These are phyloP conservation scores for Yarrowia osloensis DNA, from an alignment of 805 yeast genomes.

Conservation along the genomic window DNA sequence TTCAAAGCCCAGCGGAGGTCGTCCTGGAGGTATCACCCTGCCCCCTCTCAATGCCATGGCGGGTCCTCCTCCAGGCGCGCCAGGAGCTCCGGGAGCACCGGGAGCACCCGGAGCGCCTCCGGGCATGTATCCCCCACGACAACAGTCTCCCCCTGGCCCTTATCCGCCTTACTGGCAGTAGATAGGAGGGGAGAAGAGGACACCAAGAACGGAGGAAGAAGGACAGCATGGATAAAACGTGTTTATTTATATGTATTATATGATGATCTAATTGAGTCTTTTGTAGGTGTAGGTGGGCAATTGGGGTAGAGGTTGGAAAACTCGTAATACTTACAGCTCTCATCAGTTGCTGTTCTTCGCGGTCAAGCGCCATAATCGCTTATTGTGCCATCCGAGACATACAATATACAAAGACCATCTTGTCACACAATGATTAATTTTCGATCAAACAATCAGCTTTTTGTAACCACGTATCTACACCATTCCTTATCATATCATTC, in stretches of 20 bases:
- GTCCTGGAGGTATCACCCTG: constrained; percentile 8
- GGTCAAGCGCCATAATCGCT: too few relatives aligned
- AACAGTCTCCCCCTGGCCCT: constrained; percentile 15
- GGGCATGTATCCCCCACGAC: constrained; percentile 16
- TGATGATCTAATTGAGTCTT: not conserved
- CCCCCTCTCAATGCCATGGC: constrained; percentile 24
- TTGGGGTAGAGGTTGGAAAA: too few relatives aligned
- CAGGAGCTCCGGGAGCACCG: not conserved
- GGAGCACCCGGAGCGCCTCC: not conserved
- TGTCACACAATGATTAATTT: too few relatives aligned
- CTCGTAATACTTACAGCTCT: too few relatives aligned
- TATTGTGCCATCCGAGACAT: too few relatives aligned
- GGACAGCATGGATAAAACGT: constrained; percentile 17
- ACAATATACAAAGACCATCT: too few relatives aligned
- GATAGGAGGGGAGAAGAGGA: not conserved
- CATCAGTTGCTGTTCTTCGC: too few relatives aligned
- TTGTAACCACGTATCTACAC: too few relatives aligned
- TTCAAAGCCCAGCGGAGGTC: constrained; percentile 10
- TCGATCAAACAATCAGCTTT: too few relatives aligned
- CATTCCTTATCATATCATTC: constrained; percentile 11
- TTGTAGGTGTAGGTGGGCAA: not conserved
- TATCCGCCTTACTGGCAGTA: constrained; percentile 22
- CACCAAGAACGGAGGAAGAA: not conserved
- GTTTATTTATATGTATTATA: constrained; percentile 28
- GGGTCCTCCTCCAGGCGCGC: not conserved